Evolutionary conservation across 2,329 filamentous ascomycete species (phyloP), one percentile per base, ranked within the genome.

Genomic region (Dactylellina leptospora): DNA sequence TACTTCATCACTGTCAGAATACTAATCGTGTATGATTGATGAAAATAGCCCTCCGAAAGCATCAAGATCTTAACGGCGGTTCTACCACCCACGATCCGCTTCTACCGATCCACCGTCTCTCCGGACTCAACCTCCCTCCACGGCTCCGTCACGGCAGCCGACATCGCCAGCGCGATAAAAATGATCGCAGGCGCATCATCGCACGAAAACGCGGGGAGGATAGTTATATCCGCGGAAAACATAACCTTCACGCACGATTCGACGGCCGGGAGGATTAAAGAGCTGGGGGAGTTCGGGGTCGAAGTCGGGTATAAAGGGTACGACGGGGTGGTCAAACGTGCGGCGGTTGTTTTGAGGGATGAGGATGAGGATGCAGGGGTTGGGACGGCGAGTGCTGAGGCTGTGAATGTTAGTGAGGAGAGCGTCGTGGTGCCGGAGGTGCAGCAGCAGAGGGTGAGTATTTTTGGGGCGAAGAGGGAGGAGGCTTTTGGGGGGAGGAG

Each of bases 111-210:
- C 74, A 80, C 80, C 47, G 81, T 82, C 73, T 74, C 56, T 79
- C 79, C 77, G 78, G 69, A 75, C 64, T 75, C 66, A 74, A 16
- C 77, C 75, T 38, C 78, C 75, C 63, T 80, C 74, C 54, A 84
- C 74, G 85, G 85, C 23, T 84, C 83, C 2, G 84, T 87, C 2
- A 83, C 83, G n/a, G 82, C 82, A 5, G 77, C 79, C 22, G 85
- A 87, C 76, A 80, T 87, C 59, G 81, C 80, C 5, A 77, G 79
- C 13, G 82, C 81, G 22, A 80, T 87, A 61, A 82, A 81, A 68
- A 80, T 80, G 42, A 80, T 82, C 22, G 78, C 86, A 74, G 22
- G 16, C 0, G 82, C 81, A 33, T 81, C 82, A 1, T 69, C 70
- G 63, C 83, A 85, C 74, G 81, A 83, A 59, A 82, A 85, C 77